These are phyloP conservation scores for Excoecaria agallocha DNA, from an alignment of 345 rosid species.

Conservation along the genomic window DNA sequence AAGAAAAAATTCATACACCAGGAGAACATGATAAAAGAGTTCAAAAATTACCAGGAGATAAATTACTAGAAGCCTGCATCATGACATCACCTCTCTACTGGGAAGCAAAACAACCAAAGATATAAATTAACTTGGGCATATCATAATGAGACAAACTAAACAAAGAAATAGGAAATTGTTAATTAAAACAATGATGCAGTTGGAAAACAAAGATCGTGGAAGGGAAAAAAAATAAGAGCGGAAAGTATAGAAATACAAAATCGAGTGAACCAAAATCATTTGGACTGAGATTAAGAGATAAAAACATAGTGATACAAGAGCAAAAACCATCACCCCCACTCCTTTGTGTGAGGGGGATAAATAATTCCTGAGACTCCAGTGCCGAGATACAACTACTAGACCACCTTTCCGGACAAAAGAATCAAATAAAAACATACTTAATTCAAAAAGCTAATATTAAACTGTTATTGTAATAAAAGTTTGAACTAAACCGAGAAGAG, in stretches of 20 bases:
- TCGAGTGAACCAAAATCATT: background rate
- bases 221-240: background rate
- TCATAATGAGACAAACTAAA: background rate
- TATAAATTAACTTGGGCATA: background rate
- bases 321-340: background rate
- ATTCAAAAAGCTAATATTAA: background rate
- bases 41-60: constrained; percentile 32
- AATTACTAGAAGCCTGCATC: constrained; percentile 34
- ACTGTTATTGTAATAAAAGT: background rate
- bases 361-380: background rate
- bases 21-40: background rate
- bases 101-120: constrained; percentile 7
- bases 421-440: background rate
- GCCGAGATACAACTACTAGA: background rate
- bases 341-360: background rate
- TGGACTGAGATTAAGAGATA: background rate
- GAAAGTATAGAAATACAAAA: background rate
- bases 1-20: background rate
- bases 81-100: constrained; percentile 30
- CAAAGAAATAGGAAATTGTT: background rate
- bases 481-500: background rate
- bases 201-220: background rate
- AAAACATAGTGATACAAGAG: background rate
- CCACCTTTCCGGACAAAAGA: background rate
- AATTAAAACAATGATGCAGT: background rate